Conservation (phyloP, 257 asterid genomes). For the Capsicum rhomboideum region DNA sequence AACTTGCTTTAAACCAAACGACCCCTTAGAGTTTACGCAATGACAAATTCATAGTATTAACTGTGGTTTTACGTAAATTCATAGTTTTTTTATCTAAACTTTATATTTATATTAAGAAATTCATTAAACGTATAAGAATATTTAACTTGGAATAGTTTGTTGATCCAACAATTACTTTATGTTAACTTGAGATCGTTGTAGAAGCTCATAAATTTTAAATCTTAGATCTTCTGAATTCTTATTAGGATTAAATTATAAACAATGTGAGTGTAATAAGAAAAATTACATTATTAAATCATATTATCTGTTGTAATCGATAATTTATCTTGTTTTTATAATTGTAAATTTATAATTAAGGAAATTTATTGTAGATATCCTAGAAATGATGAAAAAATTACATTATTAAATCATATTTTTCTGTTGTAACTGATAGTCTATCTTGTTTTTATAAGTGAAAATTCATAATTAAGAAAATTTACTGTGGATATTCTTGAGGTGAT, state of each 20-base stretch:
- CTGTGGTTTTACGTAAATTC: neutral
- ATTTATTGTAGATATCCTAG: neutral
- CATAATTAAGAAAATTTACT: no score
- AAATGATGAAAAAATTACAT: neutral
- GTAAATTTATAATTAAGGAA: neutral
- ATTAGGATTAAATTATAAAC: neutral
- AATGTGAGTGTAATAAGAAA: neutral
- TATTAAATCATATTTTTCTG: no score
- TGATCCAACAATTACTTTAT: neutral
- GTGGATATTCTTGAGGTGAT: neutral
- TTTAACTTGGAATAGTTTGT: neutral
- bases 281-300: neutral
- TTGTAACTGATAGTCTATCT: no score
- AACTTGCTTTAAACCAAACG: neutral
- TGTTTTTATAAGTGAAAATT: no score
- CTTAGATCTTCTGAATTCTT: neutral
- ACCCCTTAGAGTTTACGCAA: neutral
- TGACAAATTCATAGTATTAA: neutral
- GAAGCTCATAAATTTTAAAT: neutral
- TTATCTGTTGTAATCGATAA: neutral
- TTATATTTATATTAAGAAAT: neutral
- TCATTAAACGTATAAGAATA: neutral
- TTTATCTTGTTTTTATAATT: neutral
- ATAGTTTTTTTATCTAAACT: neutral
- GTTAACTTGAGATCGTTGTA: neutral